phyloP scores from a whole-genome alignment of 805 yeast genomes.

The Pichia cephalocereana region DNA sequence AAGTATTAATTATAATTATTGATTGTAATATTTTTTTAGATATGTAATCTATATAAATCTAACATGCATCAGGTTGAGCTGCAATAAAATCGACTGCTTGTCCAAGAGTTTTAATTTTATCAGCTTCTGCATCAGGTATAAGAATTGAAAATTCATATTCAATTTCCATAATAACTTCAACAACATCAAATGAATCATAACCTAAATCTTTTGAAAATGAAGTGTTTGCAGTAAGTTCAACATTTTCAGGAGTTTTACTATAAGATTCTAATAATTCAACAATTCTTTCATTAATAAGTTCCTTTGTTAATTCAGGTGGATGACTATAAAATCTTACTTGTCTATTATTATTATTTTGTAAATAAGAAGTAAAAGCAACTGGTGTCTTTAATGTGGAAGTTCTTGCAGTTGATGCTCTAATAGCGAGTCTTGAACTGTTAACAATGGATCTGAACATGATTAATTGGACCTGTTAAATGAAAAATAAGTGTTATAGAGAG shows the following conservation, averaged over 20 bases:
- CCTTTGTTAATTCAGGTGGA: slow-evolving; percentile 53
- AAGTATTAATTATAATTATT: slow-evolving; percentile 1
- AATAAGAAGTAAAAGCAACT: not conserved
- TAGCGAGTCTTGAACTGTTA: not conserved
- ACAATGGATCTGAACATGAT: not conserved
- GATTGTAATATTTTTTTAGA: not conserved
- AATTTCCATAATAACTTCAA: slow-evolving; percentile 64
- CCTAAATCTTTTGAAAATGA: slow-evolving; percentile 59
- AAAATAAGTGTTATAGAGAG: too few species aligned
- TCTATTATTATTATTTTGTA: not conserved
- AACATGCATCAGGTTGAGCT: slow-evolving; percentile 45
- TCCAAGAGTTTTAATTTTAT: slow-evolving; percentile 85
- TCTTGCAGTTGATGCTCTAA: slow-evolving; percentile 1
- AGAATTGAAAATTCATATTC: slow-evolving; percentile 72
- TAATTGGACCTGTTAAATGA: too few species aligned
- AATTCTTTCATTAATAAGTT: slow-evolving; percentile 52
- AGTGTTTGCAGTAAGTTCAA: slow-evolving; percentile 30
- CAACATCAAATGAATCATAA: slow-evolving; percentile 62
- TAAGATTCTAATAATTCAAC: slow-evolving; percentile 57
- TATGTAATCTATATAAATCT: not conserved
- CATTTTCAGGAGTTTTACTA: slow-evolving; percentile 40
- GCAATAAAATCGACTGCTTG: slow-evolving; percentile 86
- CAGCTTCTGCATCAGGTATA: slow-evolving; percentile 86
- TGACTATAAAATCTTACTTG: slow-evolving; percentile 38
- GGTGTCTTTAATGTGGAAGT: not conserved